Evolutionary conservation across 2,329 filamentous ascomycete species (phyloP).

Genomic region (Fusarium hainanense): DNA sequence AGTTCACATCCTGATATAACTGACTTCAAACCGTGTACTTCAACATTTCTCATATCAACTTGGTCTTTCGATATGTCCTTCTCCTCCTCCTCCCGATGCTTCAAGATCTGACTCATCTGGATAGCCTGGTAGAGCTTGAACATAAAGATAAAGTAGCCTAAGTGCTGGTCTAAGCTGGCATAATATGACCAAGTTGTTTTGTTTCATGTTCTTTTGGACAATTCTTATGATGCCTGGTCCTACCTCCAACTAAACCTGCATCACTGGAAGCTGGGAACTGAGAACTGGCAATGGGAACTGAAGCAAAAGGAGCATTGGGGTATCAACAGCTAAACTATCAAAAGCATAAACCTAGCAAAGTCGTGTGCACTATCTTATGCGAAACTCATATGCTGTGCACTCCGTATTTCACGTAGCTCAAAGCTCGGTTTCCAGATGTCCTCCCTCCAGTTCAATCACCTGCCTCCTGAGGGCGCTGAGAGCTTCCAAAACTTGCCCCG

Average conservation of each 20-base stretch:
- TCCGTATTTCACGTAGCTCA: neutral
- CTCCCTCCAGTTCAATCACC: neutral
- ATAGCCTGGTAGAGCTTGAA: too few relatives aligned
- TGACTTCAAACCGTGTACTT: too few relatives aligned
- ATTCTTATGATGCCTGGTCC: neutral
- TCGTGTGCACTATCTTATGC: neutral
- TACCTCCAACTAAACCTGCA: accelerated
- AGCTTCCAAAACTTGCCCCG: neutral
- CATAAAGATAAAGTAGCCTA: neutral
- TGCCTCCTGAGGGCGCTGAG: neutral
- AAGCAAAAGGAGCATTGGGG: neutral
- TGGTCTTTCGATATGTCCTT: too few relatives aligned
- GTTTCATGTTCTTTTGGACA: neutral
- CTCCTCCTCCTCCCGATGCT: too few relatives aligned
- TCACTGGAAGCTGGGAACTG: neutral
- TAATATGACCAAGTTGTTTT: neutral
- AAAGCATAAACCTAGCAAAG: neutral
- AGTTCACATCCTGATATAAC: too few relatives aligned
- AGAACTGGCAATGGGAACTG: neutral
- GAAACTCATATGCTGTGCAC: neutral
- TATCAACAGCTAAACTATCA: neutral
- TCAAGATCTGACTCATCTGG: too few relatives aligned
- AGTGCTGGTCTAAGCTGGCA: neutral
- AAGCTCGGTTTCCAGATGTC: neutral
- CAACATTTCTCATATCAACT: too few relatives aligned